phyloP scores from a whole-genome alignment of 1,139 yeast genomes.

The Casaregolazyma suthepensis region DNA sequence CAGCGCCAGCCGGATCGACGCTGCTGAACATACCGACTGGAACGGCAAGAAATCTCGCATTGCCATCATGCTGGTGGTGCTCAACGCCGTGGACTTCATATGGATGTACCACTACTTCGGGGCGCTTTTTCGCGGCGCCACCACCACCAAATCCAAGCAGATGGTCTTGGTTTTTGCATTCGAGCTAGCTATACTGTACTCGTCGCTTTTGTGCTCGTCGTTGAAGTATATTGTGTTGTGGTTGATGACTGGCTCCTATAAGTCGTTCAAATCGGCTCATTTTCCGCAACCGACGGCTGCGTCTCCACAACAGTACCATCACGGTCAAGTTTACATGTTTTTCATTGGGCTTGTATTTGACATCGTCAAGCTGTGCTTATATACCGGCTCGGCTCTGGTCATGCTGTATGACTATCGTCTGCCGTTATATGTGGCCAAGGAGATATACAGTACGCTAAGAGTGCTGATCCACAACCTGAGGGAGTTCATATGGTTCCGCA shows the following conservation, averaged over 20 bases:
- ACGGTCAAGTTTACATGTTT: slow-evolving; percentile 10
- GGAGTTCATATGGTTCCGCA: slow-evolving; percentile 23
- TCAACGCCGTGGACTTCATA: slow-evolving; percentile 23
- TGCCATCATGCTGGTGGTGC: slow-evolving; percentile 16
- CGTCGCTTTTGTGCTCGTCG: slow-evolving; percentile 14
- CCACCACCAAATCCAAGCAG: slow-evolving; percentile 11
- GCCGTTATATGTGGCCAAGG: slow-evolving; percentile 27
- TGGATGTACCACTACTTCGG: slow-evolving; percentile 19
- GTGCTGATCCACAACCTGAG: slow-evolving; percentile 23
- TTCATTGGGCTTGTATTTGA: slow-evolving; percentile 17
- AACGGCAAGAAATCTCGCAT: slow-evolving; percentile 11
- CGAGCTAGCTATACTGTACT: slow-evolving; percentile 21
- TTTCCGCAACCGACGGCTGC: neutral
- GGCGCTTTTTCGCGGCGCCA: slow-evolving; percentile 11
- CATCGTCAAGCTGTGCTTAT: slow-evolving; percentile 19
- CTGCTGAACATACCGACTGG: slow-evolving; percentile 9
- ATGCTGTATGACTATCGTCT: slow-evolving; percentile 25
- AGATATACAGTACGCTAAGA: slow-evolving; percentile 25
- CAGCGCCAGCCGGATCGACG: slow-evolving; percentile 36
- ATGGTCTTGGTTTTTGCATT: slow-evolving; percentile 21
- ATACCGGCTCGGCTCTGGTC: slow-evolving; percentile 22
- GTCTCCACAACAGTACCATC: slow-evolving; percentile 7
- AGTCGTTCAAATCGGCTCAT: neutral
- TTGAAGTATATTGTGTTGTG: slow-evolving; percentile 1
- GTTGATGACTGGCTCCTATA: slow-evolving; percentile 2